Conservation (phyloP, 2,329 filamentous ascomycete species). For the Fusarium subglutinans region DNA sequence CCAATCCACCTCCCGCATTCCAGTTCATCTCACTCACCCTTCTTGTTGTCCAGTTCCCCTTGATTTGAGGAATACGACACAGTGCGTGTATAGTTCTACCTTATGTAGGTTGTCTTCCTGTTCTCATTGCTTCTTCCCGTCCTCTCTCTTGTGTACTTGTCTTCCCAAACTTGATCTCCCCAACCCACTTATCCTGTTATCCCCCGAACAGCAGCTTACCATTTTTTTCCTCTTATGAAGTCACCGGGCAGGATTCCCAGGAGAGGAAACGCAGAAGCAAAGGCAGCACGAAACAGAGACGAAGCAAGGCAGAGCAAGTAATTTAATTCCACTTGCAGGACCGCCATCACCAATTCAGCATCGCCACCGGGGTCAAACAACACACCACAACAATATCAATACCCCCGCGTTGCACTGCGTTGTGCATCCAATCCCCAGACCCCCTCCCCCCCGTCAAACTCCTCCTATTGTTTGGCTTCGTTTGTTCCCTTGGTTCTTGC, state of each 20-base stretch:
- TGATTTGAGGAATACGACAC: conserved; percentile 19
- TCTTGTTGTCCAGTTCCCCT: conserved; percentile 15
- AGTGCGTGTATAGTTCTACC: conserved; percentile 26
- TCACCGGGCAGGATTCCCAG: conserved; percentile 25
- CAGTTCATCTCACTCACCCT: conserved; percentile 30
- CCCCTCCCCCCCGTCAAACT: conserved; percentile 20
- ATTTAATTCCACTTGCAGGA: conserved; percentile 23
- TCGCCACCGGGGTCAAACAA: conserved; percentile 24
- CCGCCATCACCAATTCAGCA: conserved; percentile 18
- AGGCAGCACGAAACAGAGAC: conserved; percentile 13
- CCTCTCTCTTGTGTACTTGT: neutral
- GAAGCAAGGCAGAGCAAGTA: conserved; percentile 28
- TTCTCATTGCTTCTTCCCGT: conserved; percentile 9
- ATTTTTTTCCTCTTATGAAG: conserved; percentile 24
- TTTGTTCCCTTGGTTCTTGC: conserved; percentile 29
- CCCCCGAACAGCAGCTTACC: conserved; percentile 7
- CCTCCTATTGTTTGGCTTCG: conserved; percentile 38
- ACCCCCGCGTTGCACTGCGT: conserved; percentile 28
- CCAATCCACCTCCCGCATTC: conserved; percentile 29
- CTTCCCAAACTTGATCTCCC: conserved; percentile 24
- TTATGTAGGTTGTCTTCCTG: neutral
- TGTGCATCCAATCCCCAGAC: conserved; percentile 18
- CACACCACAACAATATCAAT: conserved; percentile 18
- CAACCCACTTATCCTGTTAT: conserved; percentile 26
- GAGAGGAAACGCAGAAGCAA: conserved; percentile 24